These are phyloP conservation scores for Protea cynaroides DNA, from an alignment of 164 flowering plant species.

Conservation along the genomic window DNA sequence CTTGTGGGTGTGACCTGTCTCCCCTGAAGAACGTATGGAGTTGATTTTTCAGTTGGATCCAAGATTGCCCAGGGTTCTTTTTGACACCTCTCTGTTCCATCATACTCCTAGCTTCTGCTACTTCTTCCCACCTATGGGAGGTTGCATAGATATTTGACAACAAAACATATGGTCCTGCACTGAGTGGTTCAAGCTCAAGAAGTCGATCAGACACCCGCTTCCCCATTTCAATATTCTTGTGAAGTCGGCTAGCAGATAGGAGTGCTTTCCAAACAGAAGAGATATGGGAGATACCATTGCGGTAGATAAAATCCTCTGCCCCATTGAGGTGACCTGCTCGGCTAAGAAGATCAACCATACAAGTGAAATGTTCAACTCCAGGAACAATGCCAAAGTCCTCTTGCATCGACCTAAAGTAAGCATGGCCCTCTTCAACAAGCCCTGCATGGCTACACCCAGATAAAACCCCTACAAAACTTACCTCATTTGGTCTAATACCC, in stretches of 20 bases:
- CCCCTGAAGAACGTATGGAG: conserved; percentile 34
- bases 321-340: conserved; percentile 57
- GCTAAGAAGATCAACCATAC: conserved; percentile 75
- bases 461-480: conserved; percentile 53
- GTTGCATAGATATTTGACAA: conserved; percentile 45
- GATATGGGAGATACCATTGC: conserved; percentile 29
- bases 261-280: conserved; percentile 56
- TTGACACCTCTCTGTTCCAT: conserved; percentile 47
- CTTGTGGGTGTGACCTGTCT: conserved; percentile 35
- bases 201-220: conserved; percentile 40
- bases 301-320: conserved; percentile 43
- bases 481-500: conserved; percentile 55
- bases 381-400: conserved; percentile 51
- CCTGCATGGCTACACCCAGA: conserved; percentile 75
- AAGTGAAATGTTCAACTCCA: conserved; percentile 49
- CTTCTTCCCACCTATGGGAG: conserved; percentile 48
- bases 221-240: conserved; percentile 47
- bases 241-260: conserved; percentile 54
- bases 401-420: conserved; percentile 49
- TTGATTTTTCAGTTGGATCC: conserved; percentile 43
- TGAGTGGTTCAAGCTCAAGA: conserved; percentile 35
- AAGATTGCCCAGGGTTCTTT: conserved; percentile 57
- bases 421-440: conserved; percentile 48
- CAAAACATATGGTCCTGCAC: conserved; percentile 39
- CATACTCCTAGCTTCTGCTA: conserved; percentile 39